A percentile compares a stretch with the other conserved stretches of the same genome.
These are phyloP conservation scores for Annona squamosa DNA, from an alignment of 164 flowering plant species.

Conservation along the genomic window DNA sequence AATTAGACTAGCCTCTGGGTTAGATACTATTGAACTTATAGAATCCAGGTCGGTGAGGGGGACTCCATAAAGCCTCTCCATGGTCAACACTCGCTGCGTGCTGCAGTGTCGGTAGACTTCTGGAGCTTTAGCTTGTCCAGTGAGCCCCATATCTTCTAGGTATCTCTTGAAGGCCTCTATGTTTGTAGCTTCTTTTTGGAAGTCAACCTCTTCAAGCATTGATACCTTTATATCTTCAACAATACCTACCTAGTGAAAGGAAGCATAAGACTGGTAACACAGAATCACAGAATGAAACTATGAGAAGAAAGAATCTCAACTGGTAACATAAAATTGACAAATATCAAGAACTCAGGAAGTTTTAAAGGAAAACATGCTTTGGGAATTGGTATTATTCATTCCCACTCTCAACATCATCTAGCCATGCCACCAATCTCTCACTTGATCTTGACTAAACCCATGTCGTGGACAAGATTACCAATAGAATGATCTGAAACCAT, in stretches of 20 bases:
- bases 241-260: slow-evolving; percentile 64
- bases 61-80: slow-evolving; percentile 97
- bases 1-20: slow-evolving; percentile 82
- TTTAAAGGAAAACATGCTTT: too few relatives aligned
- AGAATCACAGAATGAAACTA: not conserved
- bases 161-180: slow-evolving; percentile 77
- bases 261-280: slow-evolving; percentile 11
- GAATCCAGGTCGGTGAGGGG: slow-evolving; percentile 93
- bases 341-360: too few relatives aligned
- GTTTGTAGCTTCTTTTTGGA: slow-evolving; percentile 78
- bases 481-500: too few relatives aligned
- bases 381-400: too few relatives aligned
- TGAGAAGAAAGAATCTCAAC: too few relatives aligned
- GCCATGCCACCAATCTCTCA: too few relatives aligned
- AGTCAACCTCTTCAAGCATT: slow-evolving; percentile 98
- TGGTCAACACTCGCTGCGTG: slow-evolving; percentile 64
- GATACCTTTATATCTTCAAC: slow-evolving; percentile 84
- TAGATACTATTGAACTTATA: slow-evolving; percentile 74
- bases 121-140: slow-evolving; percentile 87
- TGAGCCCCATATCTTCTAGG: slow-evolving; percentile 79
- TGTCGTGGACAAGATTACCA: too few relatives aligned
- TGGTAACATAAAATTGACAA: too few relatives aligned
- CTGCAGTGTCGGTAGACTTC: slow-evolving; percentile 71
- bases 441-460: too few relatives aligned
- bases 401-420: too few relatives aligned